Base-by-base conservation (phyloP, 2,329 filamentous ascomycete genomes). In the Aspergillus pseudoterreus region DNA sequence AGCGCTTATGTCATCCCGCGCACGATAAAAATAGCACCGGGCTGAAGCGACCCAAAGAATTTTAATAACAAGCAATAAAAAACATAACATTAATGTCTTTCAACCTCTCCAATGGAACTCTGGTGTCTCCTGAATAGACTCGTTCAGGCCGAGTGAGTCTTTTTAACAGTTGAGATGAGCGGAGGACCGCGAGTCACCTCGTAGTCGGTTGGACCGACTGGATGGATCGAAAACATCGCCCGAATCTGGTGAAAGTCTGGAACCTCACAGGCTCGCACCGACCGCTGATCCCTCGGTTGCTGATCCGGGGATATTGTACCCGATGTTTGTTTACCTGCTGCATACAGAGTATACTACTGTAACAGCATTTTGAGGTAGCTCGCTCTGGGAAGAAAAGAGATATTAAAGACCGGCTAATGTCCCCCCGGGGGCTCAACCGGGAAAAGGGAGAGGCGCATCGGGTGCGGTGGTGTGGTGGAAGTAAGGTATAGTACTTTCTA, bases 221-320 rank as follows among this genome's bases (percentile, higher is more conserved):
- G 39, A 6, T 12, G 39, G 35, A 17, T 19, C 5, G 10, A 49
- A 43, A 43, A 11, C 33, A 27, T 12, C 22, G 17, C 36, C 24
- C 43, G 30, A 36, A 45, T 9, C 22, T 21, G 15, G 15, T 14
- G 38, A 24, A 47, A 55, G 53, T 50, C 53, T 56, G 50, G 51
- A 54, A 44, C 45, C 42, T 45, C 47, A 42, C 10, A 30, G 9
- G 27, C 27, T 30, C 27, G 27, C 41, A 43, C 41, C 27, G 39
- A 24, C 49, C 38, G 51, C 49, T 52, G 50, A 55, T 54, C 51
- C 33, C 39, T 51, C 32, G 35, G 43, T 49, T 32, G 54, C 48
- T 50, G 43, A 56, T 56, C 51, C 51, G 53, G 50, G 50, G 50
- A 42, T 38, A n/a, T 38, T 11, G 35, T n/a, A 38, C 14, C 35